phyloP scores from a whole-genome alignment of 2,329 filamentous ascomycete species.

The Beauveria sp. region DNA sequence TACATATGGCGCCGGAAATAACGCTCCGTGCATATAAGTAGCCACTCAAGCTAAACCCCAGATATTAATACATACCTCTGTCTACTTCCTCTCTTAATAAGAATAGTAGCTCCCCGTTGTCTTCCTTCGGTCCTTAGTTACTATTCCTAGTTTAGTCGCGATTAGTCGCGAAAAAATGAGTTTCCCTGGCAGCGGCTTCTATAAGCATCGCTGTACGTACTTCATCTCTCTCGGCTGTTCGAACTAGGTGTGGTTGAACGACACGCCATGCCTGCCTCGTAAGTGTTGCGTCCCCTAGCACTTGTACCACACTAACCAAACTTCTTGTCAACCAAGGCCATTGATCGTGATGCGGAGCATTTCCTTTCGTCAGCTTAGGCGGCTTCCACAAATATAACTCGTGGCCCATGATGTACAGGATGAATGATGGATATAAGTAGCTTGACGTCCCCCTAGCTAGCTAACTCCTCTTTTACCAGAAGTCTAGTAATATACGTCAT shows the following conservation, averaged over 20 bases:
- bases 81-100: background rate
- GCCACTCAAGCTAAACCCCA: background rate
- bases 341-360: background rate
- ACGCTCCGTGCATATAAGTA: conserved; percentile 41
- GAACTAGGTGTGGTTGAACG: background rate
- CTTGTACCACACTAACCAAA: background rate
- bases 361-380: background rate
- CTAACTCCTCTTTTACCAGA: background rate
- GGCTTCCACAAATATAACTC: background rate
- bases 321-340: background rate
- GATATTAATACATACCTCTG: background rate
- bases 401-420: background rate
- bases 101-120: background rate
- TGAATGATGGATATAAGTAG: background rate
- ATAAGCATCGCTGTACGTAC: background rate
- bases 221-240: background rate
- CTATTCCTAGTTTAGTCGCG: background rate
- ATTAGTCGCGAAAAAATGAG: background rate
- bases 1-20: conserved; percentile 53
- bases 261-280: background rate
- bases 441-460: background rate
- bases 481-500: background rate
- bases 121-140: background rate
- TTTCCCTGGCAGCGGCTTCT: background rate
- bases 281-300: background rate